Evolutionary conservation across 2,329 filamentous ascomycete genomes (phyloP), one percentile per base, ranked within the genome.

Genomic region (Phialemoniopsis sp.): DNA sequence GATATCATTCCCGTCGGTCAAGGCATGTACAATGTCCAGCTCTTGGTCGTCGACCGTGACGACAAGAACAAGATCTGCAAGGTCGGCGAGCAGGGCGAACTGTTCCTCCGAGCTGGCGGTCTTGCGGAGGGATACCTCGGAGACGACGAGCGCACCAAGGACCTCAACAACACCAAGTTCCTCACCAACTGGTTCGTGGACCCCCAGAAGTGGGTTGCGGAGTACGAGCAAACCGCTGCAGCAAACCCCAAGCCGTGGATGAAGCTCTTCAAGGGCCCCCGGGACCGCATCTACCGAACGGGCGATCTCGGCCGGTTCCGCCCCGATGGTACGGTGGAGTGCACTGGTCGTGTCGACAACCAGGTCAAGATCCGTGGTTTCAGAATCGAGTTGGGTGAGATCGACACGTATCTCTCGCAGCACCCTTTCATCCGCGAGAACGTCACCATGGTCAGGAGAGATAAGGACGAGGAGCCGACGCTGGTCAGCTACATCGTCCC

Each of bases 301-400:
- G 93, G 91, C 18, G 91, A 97, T 58, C 67, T 98, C 4, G 91
- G 91, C 4, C 71, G 81, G 41, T 90, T 87, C 55, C 78, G 80
- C 3, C 73, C 80, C 33, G 62, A 64, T 8, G 88, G 87, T 29
- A 82, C 84, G 47, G 84, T 89, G 10, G 85, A 86, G 54, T 87
- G 82, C 55, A 83, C 85, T 9, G 91, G 91, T 16, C 76, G 93
- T 42, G 82, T 81, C 17, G 91, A 97, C 55, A 78, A 85, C 49
- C 46, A 97, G 58, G 87, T 96, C 67, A 98, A 97, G 71, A 91
- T 97, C 48, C 85, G 93, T 44, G 91, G 91, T 2, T 97, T 96
- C 73, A 78, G 91, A 45, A 95, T 98, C 50, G 93, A 98, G 65
- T 80, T 97, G 34, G 85, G 85, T 46, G 93, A 97, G 50, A 96